Conservation (phyloP, 495 filamentous ascomycete genomes). For the Talaromyces adpressus region DNA sequence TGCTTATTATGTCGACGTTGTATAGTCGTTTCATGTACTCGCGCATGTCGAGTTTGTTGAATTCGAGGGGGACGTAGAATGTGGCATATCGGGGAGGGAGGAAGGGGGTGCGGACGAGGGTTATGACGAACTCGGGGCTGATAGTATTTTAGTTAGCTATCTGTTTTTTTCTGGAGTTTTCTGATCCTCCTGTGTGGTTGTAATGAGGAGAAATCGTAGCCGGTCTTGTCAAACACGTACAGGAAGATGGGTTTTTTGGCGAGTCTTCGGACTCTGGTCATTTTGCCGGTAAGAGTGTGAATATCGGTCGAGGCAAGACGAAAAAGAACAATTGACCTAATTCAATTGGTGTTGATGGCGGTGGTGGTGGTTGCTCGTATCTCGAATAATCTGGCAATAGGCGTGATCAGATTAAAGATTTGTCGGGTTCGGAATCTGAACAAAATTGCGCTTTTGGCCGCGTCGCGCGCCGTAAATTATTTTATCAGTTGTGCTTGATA, state of each 20-base stretch:
- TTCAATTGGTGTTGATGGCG: not conserved
- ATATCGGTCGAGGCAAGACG: not conserved
- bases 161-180: not conserved
- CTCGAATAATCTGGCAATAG: not conserved
- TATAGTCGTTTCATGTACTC: slow-evolving; percentile 82
- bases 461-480: slow-evolving; percentile 25
- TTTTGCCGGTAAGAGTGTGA: not conserved
- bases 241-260: slow-evolving; percentile 58
- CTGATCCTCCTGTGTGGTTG: not conserved
- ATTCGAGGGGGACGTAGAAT: slow-evolving; percentile 77
- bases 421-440: slow-evolving; percentile 1
- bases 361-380: slow-evolving; percentile 2
- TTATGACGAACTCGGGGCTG: slow-evolving; percentile 73
- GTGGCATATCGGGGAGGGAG: slow-evolving; percentile 71
- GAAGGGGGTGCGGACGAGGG: slow-evolving; percentile 63
- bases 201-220: not conserved
- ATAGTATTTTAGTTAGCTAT: not conserved
- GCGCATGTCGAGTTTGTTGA: slow-evolving; percentile 87
- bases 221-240: slow-evolving; percentile 35
- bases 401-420: slow-evolving; percentile 8
- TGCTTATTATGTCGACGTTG: slow-evolving; percentile 52
- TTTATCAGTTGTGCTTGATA: not conserved
- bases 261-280: not conserved
- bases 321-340: not conserved
- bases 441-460: slow-evolving; percentile 34